Conservation (phyloP, 179 eudicot genomes). For the Spinacia oleracea region DNA sequence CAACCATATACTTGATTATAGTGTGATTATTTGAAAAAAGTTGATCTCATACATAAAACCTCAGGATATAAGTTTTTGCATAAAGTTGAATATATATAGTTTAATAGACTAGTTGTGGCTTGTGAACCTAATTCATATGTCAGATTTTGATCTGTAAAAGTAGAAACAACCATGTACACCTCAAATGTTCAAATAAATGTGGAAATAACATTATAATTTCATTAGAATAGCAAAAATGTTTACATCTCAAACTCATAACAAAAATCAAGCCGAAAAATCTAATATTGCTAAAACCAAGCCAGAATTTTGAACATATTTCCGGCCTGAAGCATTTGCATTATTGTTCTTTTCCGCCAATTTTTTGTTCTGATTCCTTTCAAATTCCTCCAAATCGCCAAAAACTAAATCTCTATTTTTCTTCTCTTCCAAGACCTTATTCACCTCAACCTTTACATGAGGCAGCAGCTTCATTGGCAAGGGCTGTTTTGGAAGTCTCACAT, state of each 20-base stretch:
- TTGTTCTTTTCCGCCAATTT: background rate
- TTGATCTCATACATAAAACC: too few species aligned
- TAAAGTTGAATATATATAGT: too few species aligned
- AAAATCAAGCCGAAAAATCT: background rate
- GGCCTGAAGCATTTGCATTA: too few species aligned
- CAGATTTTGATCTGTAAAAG: too few species aligned
- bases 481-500: background rate
- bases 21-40: too few species aligned
- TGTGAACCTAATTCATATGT: too few species aligned
- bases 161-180: background rate
- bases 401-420: background rate
- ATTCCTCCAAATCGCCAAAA: background rate
- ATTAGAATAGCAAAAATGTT: background rate
- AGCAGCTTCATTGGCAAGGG: background rate
- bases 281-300: too few species aligned
- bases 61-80: too few species aligned
- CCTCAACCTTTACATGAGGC: background rate
- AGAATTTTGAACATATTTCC: too few species aligned
- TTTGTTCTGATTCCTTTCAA: background rate
- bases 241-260: background rate
- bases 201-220: background rate
- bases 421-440: background rate
- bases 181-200: background rate
- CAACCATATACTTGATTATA: too few species aligned
- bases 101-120: too few species aligned